Conservation (phyloP, 805 yeast genomes). For the Spathaspora sp. region DNA sequence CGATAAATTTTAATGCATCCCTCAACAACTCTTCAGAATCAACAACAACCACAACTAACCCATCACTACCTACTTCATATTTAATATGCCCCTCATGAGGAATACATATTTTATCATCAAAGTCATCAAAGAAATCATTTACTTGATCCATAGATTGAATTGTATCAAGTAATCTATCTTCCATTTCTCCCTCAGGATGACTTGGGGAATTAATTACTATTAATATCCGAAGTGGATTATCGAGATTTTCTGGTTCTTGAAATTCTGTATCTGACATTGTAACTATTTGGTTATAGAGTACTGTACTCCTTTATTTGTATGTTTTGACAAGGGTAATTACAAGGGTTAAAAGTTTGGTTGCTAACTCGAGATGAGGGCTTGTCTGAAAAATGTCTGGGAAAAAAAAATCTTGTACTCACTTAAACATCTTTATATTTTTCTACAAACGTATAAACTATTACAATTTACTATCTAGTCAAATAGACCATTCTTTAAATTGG, state of each 20-base stretch:
- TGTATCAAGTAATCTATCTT: constrained; percentile 43
- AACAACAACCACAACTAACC: constrained; percentile 54
- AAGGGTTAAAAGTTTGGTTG: no score
- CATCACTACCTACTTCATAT: constrained; percentile 61
- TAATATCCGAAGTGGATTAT: constrained; percentile 44
- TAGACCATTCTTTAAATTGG: constrained; percentile 85
- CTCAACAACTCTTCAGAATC: constrained; percentile 35
- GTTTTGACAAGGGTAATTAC: no score
- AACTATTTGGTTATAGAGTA: no score
- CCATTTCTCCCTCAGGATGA: constrained; percentile 40
- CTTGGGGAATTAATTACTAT: constrained; percentile 35
- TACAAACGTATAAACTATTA: neutral
- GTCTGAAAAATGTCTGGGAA: neutral
- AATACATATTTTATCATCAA: constrained; percentile 48
- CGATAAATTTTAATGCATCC: constrained; percentile 41
- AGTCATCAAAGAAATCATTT: constrained; percentile 49
- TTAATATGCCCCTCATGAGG: constrained; percentile 55
- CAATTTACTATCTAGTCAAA: constrained; percentile 6
- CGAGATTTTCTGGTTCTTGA: constrained; percentile 29
- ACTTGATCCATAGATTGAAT: constrained; percentile 46
- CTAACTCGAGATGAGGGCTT: no score
- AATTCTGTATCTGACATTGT: constrained; percentile 7
- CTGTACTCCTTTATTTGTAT: no score
- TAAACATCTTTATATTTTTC: neutral
- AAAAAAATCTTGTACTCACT: neutral